Conservation (phyloP, 2,329 filamentous ascomycete genomes). For the Aspergillus sp. region DNA sequence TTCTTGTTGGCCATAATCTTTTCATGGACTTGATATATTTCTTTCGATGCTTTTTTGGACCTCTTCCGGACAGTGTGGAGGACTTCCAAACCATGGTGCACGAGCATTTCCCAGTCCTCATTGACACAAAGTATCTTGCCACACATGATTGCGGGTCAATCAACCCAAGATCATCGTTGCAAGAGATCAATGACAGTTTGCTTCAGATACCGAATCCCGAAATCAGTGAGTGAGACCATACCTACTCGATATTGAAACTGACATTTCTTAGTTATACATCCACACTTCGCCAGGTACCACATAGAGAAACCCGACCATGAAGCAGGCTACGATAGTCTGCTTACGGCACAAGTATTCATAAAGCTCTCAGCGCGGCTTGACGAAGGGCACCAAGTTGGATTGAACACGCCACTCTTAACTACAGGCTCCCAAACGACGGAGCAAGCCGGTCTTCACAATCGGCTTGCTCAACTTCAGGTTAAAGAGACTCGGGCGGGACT, state of each 20-base stretch:
- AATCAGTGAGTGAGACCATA: slow-evolving; percentile 27
- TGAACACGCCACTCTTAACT: not conserved
- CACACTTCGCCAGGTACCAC: slow-evolving; percentile 32
- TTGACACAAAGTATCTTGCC: slow-evolving; percentile 65
- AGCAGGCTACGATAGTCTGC: slow-evolving; percentile 63
- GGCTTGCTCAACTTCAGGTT: slow-evolving; percentile 1
- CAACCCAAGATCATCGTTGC: slow-evolving; percentile 44
- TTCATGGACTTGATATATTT: slow-evolving; percentile 65
- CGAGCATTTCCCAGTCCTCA: slow-evolving; percentile 55
- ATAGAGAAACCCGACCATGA: slow-evolving; percentile 47
- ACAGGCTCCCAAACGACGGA: not conserved
- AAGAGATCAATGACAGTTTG: slow-evolving; percentile 29
- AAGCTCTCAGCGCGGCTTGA: slow-evolving; percentile 55
- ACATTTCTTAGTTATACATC: slow-evolving; percentile 33
- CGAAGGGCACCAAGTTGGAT: not conserved
- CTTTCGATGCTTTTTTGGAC: slow-evolving; percentile 59
- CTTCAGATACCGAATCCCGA: slow-evolving; percentile 25
- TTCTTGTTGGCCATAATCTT: slow-evolving; percentile 63
- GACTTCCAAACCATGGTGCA: slow-evolving; percentile 55
- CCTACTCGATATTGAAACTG: not conserved
- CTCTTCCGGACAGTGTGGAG: slow-evolving; percentile 55
- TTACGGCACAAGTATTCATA: slow-evolving; percentile 60
- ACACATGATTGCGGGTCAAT: slow-evolving; percentile 56
- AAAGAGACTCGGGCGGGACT: not conserved
- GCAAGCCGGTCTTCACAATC: not conserved